Evolutionary conservation across 306 rosid genomes (phyloP), one percentile per base, ranked within the genome.

Genomic region (Prunus salicina): DNA sequence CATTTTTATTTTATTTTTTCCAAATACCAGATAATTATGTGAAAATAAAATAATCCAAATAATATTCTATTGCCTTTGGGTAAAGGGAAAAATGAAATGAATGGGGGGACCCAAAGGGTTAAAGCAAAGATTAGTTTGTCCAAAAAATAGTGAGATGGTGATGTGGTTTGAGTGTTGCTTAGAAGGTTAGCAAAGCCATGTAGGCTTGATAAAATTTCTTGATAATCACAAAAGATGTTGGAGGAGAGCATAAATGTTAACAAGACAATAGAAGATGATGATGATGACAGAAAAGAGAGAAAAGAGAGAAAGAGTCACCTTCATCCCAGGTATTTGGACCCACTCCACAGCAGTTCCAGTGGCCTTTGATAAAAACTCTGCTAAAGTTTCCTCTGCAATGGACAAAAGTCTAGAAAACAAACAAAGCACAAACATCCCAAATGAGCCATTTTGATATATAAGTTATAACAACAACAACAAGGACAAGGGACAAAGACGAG

Each of bases 301-400:
- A 57, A 52, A 20, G 55, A 71, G 80, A 62, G 20, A 79, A 8
- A 60, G 24, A 70, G 71, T 58, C 61, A 95, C 99, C 99, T 95
- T 95, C 99, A 95, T 95, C 89, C 99, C 99, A 84, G 99, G 99
- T 97, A 95, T 82, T 89, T 95, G 99, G 97, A 95, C 96, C 99
- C 99, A 95, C 97, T 95, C 99, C 77, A 95, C 97, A 75, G 99
- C 99, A 85, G 99, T 95, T 85, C 99, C 99, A 79, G 99, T 95
- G 65, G 99, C 99, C 97, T 95, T 95, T 52, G 99, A 95, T 61
- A 95, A 93, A 95, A 95, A 95, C 97, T 95, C 99, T 89, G 99
- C 87, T 84, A 95, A 93, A 92, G 99, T 95, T 87, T 95, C 99
- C 87, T 95, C 96, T 78, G 99, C 99, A 64, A 95, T 95, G 89